Conservation (phyloP, 139 green algal genomes). For the Deuterostichococcus epilithicus region DNA sequence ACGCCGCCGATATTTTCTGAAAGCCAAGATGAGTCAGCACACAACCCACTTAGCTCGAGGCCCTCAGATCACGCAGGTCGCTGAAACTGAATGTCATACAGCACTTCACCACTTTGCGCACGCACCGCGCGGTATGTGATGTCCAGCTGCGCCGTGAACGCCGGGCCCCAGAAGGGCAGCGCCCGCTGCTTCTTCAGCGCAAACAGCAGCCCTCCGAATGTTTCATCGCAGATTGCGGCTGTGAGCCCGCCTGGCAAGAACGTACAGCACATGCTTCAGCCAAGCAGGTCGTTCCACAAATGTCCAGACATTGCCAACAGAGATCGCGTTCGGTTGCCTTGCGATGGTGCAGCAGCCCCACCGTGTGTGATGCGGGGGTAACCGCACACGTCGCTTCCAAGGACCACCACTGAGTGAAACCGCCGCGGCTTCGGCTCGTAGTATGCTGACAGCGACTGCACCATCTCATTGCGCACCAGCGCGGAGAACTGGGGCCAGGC, state of each 20-base stretch:
- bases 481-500: slow-evolving; percentile 21
- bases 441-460: slow-evolving; percentile 42
- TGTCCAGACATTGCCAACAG: no score
- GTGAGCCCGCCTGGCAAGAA: slow-evolving; percentile 43
- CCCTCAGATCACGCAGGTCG: not conserved
- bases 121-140: not conserved
- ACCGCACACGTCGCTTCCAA: slow-evolving; percentile 17
- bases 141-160: slow-evolving; percentile 44
- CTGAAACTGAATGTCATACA: not conserved
- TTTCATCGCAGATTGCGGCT: slow-evolving; percentile 71
- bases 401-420: slow-evolving; percentile 21
- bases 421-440: slow-evolving; percentile 32
- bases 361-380: not conserved
- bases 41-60: not conserved
- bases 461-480: slow-evolving; percentile 46
- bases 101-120: not conserved
- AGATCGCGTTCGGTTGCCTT: no score
- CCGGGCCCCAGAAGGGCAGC: slow-evolving; percentile 29
- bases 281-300: no score
- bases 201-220: slow-evolving; percentile 49
- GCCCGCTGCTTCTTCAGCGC: slow-evolving; percentile 25
- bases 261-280: not conserved
- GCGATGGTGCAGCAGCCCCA: no score
- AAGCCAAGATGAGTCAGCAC: no score
- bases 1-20: slow-evolving; percentile 27